Evolutionary conservation across 345 rosid genomes (phyloP).

Genomic region (Xanthoceras sorbifolium): DNA sequence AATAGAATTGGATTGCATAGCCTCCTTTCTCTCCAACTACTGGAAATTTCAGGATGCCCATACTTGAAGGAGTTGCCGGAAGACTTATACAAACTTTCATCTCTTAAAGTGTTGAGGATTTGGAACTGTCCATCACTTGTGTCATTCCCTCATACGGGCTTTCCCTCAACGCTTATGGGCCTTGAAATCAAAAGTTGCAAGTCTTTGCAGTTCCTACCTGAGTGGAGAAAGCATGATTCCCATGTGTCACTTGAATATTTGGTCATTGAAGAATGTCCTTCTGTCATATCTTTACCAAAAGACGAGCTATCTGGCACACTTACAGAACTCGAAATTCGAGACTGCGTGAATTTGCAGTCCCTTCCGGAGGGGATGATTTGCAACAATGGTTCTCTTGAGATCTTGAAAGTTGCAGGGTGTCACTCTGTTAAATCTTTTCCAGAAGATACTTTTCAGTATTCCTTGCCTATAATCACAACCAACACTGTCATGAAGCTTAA

Average conservation of each 20-base stretch:
- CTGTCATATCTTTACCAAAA: slow-evolving; percentile 25
- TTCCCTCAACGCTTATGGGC: slow-evolving; percentile 13
- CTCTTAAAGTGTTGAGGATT: slow-evolving; percentile 16
- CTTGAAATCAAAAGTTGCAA: slow-evolving; percentile 25
- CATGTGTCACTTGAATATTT: slow-evolving; percentile 20
- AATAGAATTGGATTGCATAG: slow-evolving; percentile 7
- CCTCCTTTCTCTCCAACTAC: slow-evolving; percentile 4
- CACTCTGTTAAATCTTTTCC: slow-evolving; percentile 15
- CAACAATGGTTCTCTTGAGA: slow-evolving; percentile 13
- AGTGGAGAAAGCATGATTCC: neutral
- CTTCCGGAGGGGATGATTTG: slow-evolving; percentile 18
- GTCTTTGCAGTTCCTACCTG: slow-evolving; percentile 18
- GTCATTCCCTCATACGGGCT: slow-evolving; percentile 16
- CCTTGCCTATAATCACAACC: neutral
- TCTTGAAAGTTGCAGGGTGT: slow-evolving; percentile 8
- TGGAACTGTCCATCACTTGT: slow-evolving; percentile 10
- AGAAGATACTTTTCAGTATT: neutral
- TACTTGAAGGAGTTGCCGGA: slow-evolving; percentile 7
- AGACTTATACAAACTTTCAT: neutral
- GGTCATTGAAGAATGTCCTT: slow-evolving; percentile 23
- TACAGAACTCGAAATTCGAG: slow-evolving; percentile 13
- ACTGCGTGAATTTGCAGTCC: slow-evolving; percentile 23
- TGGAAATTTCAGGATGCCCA: slow-evolving; percentile 9
- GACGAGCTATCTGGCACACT: slow-evolving; percentile 18
- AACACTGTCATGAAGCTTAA: neutral